A percentile compares a stretch with the other conserved stretches of the same genome.
phyloP scores from a whole-genome alignment of 2,329 filamentous ascomycete species.

The Talaromyces sp. region DNA sequence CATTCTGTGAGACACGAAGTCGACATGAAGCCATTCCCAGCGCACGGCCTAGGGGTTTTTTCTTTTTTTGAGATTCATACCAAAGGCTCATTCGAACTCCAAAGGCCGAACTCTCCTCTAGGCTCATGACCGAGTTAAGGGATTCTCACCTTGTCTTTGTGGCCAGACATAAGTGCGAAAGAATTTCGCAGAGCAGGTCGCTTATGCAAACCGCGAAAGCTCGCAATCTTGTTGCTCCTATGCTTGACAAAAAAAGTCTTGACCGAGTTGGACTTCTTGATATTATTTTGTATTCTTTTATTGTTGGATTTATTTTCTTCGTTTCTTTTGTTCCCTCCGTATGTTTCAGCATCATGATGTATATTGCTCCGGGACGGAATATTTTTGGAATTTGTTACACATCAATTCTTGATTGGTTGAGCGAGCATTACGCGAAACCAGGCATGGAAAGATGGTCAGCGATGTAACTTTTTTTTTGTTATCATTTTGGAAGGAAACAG shows the following conservation, averaged over 20 bases:
- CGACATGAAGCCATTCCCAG: background rate
- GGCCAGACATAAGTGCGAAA: background rate
- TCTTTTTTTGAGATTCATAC: background rate
- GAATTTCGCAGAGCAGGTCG: background rate
- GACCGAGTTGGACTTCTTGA: background rate
- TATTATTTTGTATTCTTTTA: background rate
- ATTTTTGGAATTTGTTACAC: background rate
- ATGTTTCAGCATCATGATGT: slow-evolving; percentile 7
- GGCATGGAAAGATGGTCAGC: background rate
- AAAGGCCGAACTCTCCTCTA: background rate
- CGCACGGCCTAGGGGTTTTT: background rate
- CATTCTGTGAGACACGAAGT: background rate
- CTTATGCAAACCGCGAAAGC: background rate
- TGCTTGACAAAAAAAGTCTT: background rate
- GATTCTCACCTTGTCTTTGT: background rate
- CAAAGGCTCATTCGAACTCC: background rate
- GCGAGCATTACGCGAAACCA: background rate
- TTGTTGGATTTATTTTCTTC: background rate
- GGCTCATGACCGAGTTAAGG: background rate
- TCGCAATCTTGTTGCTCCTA: slow-evolving; percentile 1
- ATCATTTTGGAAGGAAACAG: background rate
- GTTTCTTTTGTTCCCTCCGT: background rate
- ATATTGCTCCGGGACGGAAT: background rate
- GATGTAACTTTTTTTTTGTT: background rate
- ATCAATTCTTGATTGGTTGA: background rate